phyloP scores from a whole-genome alignment of 129 eudicot genomes.

The Escallonia herrerae region DNA sequence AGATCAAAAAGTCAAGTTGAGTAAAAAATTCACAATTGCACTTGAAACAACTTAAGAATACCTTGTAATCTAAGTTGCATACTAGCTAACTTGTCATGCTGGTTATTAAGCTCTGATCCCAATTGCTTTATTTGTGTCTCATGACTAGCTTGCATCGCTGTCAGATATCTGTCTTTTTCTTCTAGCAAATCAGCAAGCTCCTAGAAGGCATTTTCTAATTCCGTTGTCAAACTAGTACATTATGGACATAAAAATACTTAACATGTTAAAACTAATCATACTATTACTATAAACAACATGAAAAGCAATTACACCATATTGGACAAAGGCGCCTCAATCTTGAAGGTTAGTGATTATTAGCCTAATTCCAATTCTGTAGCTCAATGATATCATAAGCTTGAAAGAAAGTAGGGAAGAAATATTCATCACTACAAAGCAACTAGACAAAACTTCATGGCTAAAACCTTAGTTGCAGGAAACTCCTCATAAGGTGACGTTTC shows the following conservation, averaged over 20 bases:
- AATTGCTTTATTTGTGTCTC: constrained; percentile 57
- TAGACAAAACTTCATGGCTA: too few species aligned
- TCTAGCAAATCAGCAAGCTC: constrained; percentile 74
- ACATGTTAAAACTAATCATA: too few species aligned
- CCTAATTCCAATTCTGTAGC: too few species aligned
- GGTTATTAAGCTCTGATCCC: constrained; percentile 58
- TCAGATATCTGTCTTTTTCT: constrained; percentile 59
- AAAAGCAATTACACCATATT: too few species aligned
- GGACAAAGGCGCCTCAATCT: too few species aligned
- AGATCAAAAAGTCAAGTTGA: constrained; percentile 22
- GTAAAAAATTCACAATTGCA: background rate
- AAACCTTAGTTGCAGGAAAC: too few species aligned
- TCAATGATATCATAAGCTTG: too few species aligned
- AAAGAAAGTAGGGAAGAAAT: too few species aligned
- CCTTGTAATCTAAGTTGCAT: constrained; percentile 60
- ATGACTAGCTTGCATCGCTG: constrained; percentile 50
- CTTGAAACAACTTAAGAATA: constrained; percentile 16
- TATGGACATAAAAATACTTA: constrained; percentile 8
- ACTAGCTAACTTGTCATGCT: constrained; percentile 45
- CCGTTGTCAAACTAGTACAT: constrained; percentile 44
- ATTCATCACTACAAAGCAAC: too few species aligned
- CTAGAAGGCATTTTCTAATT: constrained; percentile 58
- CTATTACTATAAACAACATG: too few species aligned
- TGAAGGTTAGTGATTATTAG: too few species aligned
- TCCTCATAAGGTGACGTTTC: too few species aligned